Evolutionary conservation across 2,329 filamentous ascomycete species (phyloP).

Genomic region (Aspergillus tanneri): DNA sequence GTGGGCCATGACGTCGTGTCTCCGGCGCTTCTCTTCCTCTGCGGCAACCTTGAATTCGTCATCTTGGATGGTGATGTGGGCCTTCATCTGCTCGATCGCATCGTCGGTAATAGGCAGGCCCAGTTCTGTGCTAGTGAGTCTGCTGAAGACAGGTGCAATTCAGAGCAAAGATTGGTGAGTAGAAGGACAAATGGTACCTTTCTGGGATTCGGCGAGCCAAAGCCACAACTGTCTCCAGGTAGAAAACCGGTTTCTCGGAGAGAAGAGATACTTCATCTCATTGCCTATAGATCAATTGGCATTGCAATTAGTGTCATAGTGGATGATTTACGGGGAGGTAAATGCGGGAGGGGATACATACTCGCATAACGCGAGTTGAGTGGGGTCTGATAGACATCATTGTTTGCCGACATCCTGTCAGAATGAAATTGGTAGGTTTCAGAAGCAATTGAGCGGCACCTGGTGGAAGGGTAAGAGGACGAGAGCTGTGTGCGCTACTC

Average conservation of each 20-base stretch:
- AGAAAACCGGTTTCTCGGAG: conserved; percentile 68
- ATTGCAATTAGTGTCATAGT: not conserved
- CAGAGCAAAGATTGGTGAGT: conserved; percentile 3
- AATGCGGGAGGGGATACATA: conserved; percentile 27
- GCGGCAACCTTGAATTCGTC: conserved; percentile 72
- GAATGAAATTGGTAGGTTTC: conserved; percentile 19
- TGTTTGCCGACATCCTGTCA: conserved; percentile 40
- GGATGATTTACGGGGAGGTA: conserved; percentile 1
- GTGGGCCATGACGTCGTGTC: conserved; percentile 66
- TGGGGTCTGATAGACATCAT: conserved; percentile 65
- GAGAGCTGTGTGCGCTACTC: conserved; percentile 23
- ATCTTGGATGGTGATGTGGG: conserved; percentile 72
- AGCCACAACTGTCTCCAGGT: conserved; percentile 87
- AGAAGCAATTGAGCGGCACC: conserved; percentile 24
- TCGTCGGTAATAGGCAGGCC: conserved; percentile 71
- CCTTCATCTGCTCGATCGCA: conserved; percentile 73
- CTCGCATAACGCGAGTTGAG: conserved; percentile 72
- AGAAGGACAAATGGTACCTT: conserved; percentile 37
- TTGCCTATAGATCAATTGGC: conserved; percentile 34
- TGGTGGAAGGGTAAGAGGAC: conserved; percentile 12
- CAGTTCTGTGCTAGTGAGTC: conserved; percentile 54
- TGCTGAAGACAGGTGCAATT: conserved; percentile 14
- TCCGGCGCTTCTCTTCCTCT: conserved; percentile 71
- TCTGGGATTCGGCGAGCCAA: conserved; percentile 76
- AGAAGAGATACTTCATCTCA: conserved; percentile 80